Percentiles rank a stretch among this genome's conserved stretches.
Evolutionary conservation across 2,329 filamentous ascomycete genomes (phyloP).

Genomic region (Paraconiothyrium brasiliense): DNA sequence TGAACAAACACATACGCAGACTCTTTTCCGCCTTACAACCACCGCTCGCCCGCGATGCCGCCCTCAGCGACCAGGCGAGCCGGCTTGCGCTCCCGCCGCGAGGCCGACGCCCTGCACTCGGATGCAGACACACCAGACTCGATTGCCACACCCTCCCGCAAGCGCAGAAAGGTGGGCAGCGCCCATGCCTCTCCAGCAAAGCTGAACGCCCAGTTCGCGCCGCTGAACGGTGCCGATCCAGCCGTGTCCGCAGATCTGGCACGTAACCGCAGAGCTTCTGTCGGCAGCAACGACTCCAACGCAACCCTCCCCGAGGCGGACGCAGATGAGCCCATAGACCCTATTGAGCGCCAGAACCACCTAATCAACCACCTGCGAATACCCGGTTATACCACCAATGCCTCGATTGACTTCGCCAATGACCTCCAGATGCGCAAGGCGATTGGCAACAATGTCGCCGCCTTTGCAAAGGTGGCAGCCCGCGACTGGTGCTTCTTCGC

Average conservation of each 20-base stretch:
- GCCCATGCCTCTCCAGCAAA: conserved; percentile 17
- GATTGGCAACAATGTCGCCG: conserved; percentile 59
- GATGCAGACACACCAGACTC: conserved; percentile 58
- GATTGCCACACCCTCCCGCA: conserved; percentile 59
- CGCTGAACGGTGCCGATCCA: conserved; percentile 49
- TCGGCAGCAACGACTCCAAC: conserved; percentile 54
- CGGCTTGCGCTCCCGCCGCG: conserved; percentile 41
- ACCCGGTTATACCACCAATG: conserved; percentile 61
- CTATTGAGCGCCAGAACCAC: conserved; percentile 48
- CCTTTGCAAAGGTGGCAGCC: conserved; percentile 84
- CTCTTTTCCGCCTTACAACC: not conserved
- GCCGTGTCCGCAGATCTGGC: conserved; percentile 34
- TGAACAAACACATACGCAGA: not conserved
- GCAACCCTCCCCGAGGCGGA: conserved; percentile 47
- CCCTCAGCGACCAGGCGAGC: conserved; percentile 40
- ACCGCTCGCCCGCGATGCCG: conserved; percentile 37
- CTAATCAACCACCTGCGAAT: conserved; percentile 54
- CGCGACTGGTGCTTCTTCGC: conserved; percentile 88
- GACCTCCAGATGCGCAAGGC: conserved; percentile 56
- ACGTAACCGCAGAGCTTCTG: conserved; percentile 47
- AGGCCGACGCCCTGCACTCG: conserved; percentile 46
- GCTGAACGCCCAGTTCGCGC: conserved; percentile 25
- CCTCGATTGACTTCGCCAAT: conserved; percentile 65
- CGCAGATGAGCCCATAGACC: conserved; percentile 39
- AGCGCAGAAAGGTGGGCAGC: conserved; percentile 56